These are phyloP conservation scores for Venturia oleaginea DNA, from an alignment of 2,329 filamentous ascomycete species.

Conservation along the genomic window DNA sequence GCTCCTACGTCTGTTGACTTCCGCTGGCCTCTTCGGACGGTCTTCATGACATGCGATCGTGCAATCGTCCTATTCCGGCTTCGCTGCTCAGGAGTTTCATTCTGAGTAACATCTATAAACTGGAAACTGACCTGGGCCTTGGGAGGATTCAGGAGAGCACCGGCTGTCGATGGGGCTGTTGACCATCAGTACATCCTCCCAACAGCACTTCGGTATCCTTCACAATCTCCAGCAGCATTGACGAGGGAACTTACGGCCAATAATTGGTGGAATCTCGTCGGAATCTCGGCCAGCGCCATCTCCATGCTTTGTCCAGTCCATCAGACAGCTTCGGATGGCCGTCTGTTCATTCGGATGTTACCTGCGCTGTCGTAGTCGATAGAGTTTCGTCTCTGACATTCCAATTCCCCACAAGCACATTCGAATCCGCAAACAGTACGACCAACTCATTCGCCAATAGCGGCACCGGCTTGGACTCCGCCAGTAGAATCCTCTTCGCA, in stretches of 20 bases:
- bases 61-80: constrained; percentile 1
- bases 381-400: neutral
- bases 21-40: neutral
- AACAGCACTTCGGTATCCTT: neutral
- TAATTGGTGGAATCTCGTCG: neutral
- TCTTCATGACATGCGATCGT: constrained; percentile 6
- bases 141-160: neutral
- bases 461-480: neutral
- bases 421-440: neutral
- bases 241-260: neutral
- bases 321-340: neutral
- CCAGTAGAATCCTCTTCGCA: constrained; percentile 2
- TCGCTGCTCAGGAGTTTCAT: constrained; percentile 1
- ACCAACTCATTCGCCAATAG: neutral
- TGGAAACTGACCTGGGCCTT: neutral
- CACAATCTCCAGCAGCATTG: neutral
- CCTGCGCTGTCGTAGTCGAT: neutral
- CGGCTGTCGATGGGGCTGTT: neutral
- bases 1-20: neutral
- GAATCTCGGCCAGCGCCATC: neutral
- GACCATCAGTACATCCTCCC: neutral
- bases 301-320: neutral
- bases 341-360: neutral
- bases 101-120: neutral
- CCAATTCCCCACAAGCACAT: neutral